Percentiles rank a stretch among this genome's conserved stretches.
Conservation (phyloP, 257 asterid species). For the Ehretia macrophylla region DNA sequence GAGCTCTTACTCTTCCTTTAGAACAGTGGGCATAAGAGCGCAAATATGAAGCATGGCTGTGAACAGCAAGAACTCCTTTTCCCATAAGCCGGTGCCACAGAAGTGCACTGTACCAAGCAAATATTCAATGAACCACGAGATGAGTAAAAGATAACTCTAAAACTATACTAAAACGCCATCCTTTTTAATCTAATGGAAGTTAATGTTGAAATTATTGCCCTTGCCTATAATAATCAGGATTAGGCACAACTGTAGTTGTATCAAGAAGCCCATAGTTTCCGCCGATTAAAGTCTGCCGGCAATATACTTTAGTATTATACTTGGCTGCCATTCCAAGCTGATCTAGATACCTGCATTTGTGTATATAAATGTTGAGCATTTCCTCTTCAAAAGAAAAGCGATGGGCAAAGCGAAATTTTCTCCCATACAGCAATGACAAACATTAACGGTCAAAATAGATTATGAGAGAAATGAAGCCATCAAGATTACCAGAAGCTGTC, state of each 20-base stretch:
- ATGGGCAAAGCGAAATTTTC: background rate
- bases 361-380: background rate
- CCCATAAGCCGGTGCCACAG: constrained; percentile 98
- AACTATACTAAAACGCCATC: background rate
- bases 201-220: background rate
- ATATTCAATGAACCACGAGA: background rate
- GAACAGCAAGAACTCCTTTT: constrained; percentile 57
- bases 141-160: background rate
- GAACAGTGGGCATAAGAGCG: constrained; percentile 89
- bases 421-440: background rate
- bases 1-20: constrained; percentile 62
- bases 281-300: constrained; percentile 90
- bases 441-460: background rate
- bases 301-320: constrained; percentile 65
- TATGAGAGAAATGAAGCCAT: background rate
- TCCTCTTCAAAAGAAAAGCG: background rate
- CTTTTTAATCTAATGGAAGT: background rate
- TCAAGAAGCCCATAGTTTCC: constrained; percentile 88
- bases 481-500: constrained; percentile 76
- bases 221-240: constrained; percentile 95
- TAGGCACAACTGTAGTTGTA: constrained; percentile 57
- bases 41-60: constrained; percentile 43
- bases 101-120: constrained; percentile 55
- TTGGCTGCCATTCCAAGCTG: constrained; percentile 97
- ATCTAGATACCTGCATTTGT: constrained; percentile 75